phyloP scores from a whole-genome alignment of 1,139 yeast species.

The Dujonia santamariae region DNA sequence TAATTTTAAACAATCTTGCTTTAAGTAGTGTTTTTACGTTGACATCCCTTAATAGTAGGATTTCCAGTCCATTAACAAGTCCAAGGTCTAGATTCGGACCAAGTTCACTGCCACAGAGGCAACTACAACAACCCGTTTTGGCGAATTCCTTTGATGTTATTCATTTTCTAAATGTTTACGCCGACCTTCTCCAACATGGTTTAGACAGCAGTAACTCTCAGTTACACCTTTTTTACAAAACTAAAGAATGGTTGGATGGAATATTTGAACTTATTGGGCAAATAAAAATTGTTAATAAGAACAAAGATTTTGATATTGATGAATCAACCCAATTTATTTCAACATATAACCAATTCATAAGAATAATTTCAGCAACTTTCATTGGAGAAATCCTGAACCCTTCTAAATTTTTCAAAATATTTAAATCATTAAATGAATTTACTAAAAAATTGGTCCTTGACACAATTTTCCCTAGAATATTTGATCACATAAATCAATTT shows the following conservation, averaged over 20 bases:
- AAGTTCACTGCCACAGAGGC: background rate
- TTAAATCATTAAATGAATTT: constrained; percentile 19
- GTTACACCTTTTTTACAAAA: constrained; percentile 21
- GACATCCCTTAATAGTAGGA: constrained; percentile 12
- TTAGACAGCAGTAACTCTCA: constrained; percentile 9
- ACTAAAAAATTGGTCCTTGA: constrained; percentile 30
- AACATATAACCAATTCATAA: constrained; percentile 22
- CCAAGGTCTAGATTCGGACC: background rate
- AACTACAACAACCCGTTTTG: too few relatives aligned
- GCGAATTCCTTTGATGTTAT: constrained; percentile 24
- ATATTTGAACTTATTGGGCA: constrained; percentile 37
- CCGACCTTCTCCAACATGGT: constrained; percentile 30
- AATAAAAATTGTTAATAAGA: constrained; percentile 17
- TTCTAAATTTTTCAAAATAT: constrained; percentile 20
- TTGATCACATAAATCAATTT: constrained; percentile 36
- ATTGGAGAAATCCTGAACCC: constrained; percentile 23
- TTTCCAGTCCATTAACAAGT: constrained; percentile 2
- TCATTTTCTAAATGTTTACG: constrained; percentile 34
- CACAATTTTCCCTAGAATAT: constrained; percentile 34
- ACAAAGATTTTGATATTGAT: constrained; percentile 17
- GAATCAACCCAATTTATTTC: constrained; percentile 17
- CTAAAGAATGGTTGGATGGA: constrained; percentile 39
- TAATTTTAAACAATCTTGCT: constrained; percentile 39
- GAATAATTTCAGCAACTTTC: constrained; percentile 29
- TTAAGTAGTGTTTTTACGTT: constrained; percentile 31